Evolutionary conservation across 2,329 filamentous ascomycete species (phyloP), one percentile per base, ranked within the genome.

Genomic region (Botrytis fabae): DNA sequence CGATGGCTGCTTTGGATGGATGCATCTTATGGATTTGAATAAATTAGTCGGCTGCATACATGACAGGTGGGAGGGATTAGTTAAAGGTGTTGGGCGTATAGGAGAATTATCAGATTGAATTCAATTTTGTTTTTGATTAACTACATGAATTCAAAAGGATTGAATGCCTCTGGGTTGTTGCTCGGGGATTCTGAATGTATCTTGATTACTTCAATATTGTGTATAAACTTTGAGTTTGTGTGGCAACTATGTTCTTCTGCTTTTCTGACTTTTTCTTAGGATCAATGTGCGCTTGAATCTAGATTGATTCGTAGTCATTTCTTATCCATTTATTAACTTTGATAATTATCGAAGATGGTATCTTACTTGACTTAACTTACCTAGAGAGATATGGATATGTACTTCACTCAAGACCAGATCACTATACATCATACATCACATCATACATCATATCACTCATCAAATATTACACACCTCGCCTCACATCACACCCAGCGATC

Each of bases 121-220:
- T 35, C 35, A 35, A 35, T 6, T 54, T 54, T 28, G 48, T 8
- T n/a, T 54, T 54, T 1, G 38, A 38, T 54, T 28, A 25, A 57
- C 16, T 16, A 28, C 18, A 8, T 57, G 16, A 54, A 54, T 16
- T 54, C 2, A n/a, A 25, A n/a, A n/a, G 12, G n/a, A 7, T n/a
- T n/a, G 48, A n/a, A 54, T 25, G 22, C 5, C 5, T n/a, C 0
- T 5, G 14, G 12, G 0, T 28, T 18, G 18, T 28, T 28, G 38
- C n/a, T 18, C 7, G 8, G 2, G 3, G 28, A 0, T 2, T 54
- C 14, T 6, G 1, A 57, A 4, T 9, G 2, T 18, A 14, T 18
- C 28, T 57, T 57, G 8, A 8, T 32, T 18, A 6, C 51, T 18
- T 5, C n/a, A 9, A 18, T 2, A 28, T 54, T 8, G 8, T 9